These are phyloP conservation scores for Phanerodontia chrysosporium DNA, from an alignment of 768 basidiomycete species.

Conservation along the genomic window DNA sequence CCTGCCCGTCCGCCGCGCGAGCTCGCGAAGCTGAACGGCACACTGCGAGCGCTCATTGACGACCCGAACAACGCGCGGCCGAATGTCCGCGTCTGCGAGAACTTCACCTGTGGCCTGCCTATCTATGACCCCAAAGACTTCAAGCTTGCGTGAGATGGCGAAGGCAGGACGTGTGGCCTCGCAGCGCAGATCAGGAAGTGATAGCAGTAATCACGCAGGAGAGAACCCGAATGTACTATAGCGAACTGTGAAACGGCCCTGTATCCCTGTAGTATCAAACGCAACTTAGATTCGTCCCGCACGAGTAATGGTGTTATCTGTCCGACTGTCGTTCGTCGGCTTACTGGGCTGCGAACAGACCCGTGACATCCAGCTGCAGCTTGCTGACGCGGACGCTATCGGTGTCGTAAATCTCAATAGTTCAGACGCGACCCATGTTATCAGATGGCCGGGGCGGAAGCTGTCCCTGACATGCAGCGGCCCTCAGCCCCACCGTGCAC, in stretches of 20 bases:
- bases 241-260: not conserved
- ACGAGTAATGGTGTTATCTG: not conserved
- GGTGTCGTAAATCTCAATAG: not conserved
- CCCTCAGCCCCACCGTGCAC: not conserved
- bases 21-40: slow-evolving; percentile 18
- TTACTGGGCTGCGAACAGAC: not conserved
- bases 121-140: slow-evolving; percentile 19
- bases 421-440: not conserved
- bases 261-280: not conserved
- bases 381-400: not conserved
- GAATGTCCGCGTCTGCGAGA: slow-evolving; percentile 22
- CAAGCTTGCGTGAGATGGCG: slow-evolving; percentile 1
- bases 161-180: not conserved
- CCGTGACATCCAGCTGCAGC: not conserved
- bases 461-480: not conserved
- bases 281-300: no score
- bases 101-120: slow-evolving; percentile 23
- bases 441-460: not conserved
- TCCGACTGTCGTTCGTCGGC: not conserved
- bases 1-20: slow-evolving; percentile 15
- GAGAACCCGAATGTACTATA: not conserved
- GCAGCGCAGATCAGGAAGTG: not conserved
- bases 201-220: not conserved
- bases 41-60: slow-evolving; percentile 10
- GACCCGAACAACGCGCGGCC: slow-evolving; percentile 5